A percentile compares a stretch with the other conserved stretches of the same genome.
Evolutionary conservation across 257 asterid species (phyloP).

Genomic region (Lycium barbarum): DNA sequence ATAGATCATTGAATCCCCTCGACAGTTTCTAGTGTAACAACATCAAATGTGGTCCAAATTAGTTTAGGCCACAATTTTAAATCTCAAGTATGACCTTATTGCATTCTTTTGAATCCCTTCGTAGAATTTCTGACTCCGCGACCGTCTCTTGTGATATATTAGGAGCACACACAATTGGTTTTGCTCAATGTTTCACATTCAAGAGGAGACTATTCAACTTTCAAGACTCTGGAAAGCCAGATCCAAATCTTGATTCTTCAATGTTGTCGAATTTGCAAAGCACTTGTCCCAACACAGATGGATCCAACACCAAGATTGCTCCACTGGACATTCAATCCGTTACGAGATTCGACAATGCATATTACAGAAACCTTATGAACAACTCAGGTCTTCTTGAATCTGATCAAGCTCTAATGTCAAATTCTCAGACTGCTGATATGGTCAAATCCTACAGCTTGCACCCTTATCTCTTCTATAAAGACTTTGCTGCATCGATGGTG

Average conservation of each 20-base stretch:
- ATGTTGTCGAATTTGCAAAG: constrained; percentile 48
- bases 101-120: not conserved
- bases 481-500: constrained; percentile 72
- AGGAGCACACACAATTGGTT: constrained; percentile 89
- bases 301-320: constrained; percentile 52
- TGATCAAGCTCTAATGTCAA: constrained; percentile 65
- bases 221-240: constrained; percentile 67
- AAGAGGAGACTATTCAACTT: constrained; percentile 74
- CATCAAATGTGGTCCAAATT: not conserved
- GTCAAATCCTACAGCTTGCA: constrained; percentile 57
- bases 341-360: constrained; percentile 54
- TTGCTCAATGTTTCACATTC: constrained; percentile 80
- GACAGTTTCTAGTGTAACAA: not conserved
- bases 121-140: not conserved
- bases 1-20: not conserved
- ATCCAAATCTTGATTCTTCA: constrained; percentile 60
- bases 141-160: not conserved
- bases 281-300: constrained; percentile 58
- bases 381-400: constrained; percentile 75
- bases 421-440: constrained; percentile 62
- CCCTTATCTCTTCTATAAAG: constrained; percentile 49
- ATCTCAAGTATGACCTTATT: not conserved
- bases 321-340: constrained; percentile 58
- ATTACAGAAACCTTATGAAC: constrained; percentile 57
- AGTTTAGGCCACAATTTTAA: not conserved